These are phyloP conservation scores for Wickerhamomyces strasburgensis DNA, from an alignment of 805 yeast species.

Conservation along the genomic window DNA sequence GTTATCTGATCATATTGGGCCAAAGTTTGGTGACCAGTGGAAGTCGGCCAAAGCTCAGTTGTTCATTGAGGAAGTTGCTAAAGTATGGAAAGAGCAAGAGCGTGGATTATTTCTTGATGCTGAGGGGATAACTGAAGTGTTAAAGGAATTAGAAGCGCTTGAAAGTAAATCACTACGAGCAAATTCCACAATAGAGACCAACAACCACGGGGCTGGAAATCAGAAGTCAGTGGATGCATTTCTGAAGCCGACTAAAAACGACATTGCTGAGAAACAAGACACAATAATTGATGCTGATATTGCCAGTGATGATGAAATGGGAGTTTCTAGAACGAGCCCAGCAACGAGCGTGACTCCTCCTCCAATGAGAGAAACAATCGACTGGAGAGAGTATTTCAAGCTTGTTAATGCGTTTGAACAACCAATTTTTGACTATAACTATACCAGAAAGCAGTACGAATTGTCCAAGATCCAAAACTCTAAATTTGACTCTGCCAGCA, in stretches of 20 bases:
- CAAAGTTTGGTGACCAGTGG: conserved; percentile 83
- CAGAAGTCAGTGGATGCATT: conserved; percentile 12
- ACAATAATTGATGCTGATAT: conserved; percentile 10
- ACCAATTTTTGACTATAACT: conserved; percentile 61
- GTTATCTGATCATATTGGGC: conserved; percentile 72
- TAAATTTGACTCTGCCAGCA: conserved; percentile 25
- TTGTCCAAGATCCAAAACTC: conserved; percentile 22
- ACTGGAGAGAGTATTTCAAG: conserved; percentile 72
- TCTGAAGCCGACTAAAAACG: conserved; percentile 3
- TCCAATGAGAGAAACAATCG: conserved; percentile 29
- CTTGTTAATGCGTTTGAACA: conserved; percentile 60
- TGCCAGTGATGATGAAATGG: conserved; percentile 14
- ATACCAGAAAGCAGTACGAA: conserved; percentile 55
- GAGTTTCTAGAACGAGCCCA: conserved; percentile 16
- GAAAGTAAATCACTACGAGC: conserved; percentile 14
- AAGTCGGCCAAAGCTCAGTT: conserved; percentile 56
- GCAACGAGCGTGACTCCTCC: conserved; percentile 25
- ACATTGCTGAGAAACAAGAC: conserved; percentile 6
- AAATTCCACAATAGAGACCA: conserved; percentile 1
- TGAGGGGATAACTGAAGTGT: conserved; percentile 55
- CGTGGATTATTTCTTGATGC: conserved; percentile 84
- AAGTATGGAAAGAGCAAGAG: conserved; percentile 84
- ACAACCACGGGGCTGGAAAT: conserved; percentile 1
- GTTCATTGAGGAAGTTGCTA: conserved; percentile 73
- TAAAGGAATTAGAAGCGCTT: conserved; percentile 46